These are phyloP conservation scores for Cadophora malorum DNA, from an alignment of 2,329 filamentous ascomycete genomes.

Conservation along the genomic window DNA sequence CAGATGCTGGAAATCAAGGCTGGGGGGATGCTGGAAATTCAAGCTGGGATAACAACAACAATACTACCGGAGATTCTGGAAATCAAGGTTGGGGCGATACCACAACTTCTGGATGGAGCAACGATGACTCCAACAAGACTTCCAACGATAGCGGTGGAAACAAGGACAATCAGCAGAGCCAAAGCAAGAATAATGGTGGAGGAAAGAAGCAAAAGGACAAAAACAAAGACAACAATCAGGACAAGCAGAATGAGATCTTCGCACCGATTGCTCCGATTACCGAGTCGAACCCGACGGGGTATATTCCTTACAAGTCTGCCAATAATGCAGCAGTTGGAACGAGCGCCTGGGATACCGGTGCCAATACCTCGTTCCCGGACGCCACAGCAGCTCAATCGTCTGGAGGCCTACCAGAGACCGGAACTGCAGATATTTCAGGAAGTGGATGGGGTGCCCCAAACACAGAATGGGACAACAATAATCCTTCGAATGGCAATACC, in stretches of 20 bases:
- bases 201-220: conserved; percentile 17
- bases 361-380: neutral
- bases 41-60: neutral
- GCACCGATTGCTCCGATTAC: neutral
- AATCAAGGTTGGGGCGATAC: neutral
- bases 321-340: neutral
- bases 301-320: conserved; percentile 7
- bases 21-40: neutral
- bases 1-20: neutral
- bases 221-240: conserved; percentile 8
- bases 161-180: neutral
- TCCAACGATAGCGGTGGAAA: neutral
- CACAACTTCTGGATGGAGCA: neutral
- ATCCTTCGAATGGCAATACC: neutral
- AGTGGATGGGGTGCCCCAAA: conserved; percentile 13
- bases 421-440: neutral
- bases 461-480: neutral
- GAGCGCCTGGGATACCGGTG: neutral
- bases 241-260: neutral
- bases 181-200: conserved; percentile 1
- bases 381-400: neutral
- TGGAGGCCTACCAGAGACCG: neutral
- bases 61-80: neutral
- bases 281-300: conserved; percentile 1
- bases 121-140: neutral